phyloP scores from a whole-genome alignment of 2,329 filamentous ascomycete species.

The Colletotrichum tofieldiae region DNA sequence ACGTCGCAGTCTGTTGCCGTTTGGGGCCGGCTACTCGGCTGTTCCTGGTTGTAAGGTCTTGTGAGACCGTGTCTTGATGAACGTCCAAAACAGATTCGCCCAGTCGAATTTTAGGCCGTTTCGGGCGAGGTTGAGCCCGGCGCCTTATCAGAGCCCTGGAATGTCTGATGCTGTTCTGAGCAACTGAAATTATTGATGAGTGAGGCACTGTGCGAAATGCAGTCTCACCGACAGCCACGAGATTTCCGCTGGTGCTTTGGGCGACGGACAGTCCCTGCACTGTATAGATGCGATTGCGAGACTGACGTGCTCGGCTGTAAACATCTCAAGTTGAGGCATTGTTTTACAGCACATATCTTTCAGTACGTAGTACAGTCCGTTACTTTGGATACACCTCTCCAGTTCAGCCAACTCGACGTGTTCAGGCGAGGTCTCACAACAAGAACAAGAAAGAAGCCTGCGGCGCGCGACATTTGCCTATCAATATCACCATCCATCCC shows the following conservation, averaged over 20 bases:
- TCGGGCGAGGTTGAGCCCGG: background rate
- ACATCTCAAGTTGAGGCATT: background rate
- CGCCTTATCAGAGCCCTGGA: slow-evolving; percentile 22
- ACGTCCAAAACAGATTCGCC: background rate
- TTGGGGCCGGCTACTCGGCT: slow-evolving; percentile 1
- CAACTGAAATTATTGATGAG: slow-evolving; percentile 25
- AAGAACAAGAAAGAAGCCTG: background rate
- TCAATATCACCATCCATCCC: background rate
- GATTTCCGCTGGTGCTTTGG: background rate
- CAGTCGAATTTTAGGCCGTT: background rate
- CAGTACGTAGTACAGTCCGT: background rate
- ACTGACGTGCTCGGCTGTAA: background rate
- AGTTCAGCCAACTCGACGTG: background rate
- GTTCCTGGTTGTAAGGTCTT: background rate
- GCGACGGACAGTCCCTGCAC: slow-evolving; percentile 2
- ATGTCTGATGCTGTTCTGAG: slow-evolving; percentile 27
- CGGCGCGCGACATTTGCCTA: background rate
- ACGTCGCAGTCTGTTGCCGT: slow-evolving; percentile 10
- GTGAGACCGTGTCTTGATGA: background rate
- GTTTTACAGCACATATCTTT: background rate
- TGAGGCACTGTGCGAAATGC: slow-evolving; percentile 37
- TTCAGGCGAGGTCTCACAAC: background rate
- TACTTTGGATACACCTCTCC: background rate
- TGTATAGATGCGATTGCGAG: background rate
- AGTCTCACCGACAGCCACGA: background rate